Evolutionary conservation across 2,329 filamentous ascomycete species (phyloP).

Genomic region (Trichoderma citrinoviride): DNA sequence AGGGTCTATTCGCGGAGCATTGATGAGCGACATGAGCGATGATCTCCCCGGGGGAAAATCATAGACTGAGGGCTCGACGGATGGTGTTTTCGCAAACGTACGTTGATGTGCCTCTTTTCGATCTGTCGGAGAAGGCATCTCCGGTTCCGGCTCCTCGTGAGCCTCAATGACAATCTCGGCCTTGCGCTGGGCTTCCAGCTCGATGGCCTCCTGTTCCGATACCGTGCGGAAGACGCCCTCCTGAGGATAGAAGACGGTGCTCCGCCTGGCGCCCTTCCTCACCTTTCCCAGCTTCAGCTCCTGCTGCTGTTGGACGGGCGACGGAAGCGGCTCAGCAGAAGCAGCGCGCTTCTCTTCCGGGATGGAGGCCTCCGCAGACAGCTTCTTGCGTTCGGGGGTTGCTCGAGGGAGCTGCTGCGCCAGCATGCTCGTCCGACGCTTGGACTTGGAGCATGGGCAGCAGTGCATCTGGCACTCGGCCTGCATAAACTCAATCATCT

Average conservation of each 20-base stretch:
- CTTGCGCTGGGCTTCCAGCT: slow-evolving; percentile 38
- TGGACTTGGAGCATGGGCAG: slow-evolving; percentile 57
- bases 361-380: slow-evolving; percentile 12
- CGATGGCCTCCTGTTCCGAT: slow-evolving; percentile 52
- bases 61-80: slow-evolving; percentile 60
- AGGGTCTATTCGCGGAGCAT: slow-evolving; percentile 48
- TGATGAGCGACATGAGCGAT: slow-evolving; percentile 60
- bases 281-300: slow-evolving; percentile 28
- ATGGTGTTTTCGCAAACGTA: slow-evolving; percentile 58
- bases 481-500: slow-evolving; percentile 73
- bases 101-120: slow-evolving; percentile 33
- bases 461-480: slow-evolving; percentile 69
- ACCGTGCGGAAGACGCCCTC: slow-evolving; percentile 63
- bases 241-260: slow-evolving; percentile 58
- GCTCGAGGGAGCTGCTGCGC: slow-evolving; percentile 23
- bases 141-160: slow-evolving; percentile 24
- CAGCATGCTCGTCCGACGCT: slow-evolving; percentile 23
- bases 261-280: slow-evolving; percentile 45
- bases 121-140: slow-evolving; percentile 1
- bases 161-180: slow-evolving; percentile 25
- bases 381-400: neutral
- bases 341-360: slow-evolving; percentile 27
- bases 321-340: slow-evolving; percentile 30
- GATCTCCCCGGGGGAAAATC: slow-evolving; percentile 54
- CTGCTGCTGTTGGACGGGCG: slow-evolving; percentile 28